These are phyloP conservation scores for Mycotypha africana DNA, from an alignment of 371 early-diverging fungal genomes.

Conservation along the genomic window DNA sequence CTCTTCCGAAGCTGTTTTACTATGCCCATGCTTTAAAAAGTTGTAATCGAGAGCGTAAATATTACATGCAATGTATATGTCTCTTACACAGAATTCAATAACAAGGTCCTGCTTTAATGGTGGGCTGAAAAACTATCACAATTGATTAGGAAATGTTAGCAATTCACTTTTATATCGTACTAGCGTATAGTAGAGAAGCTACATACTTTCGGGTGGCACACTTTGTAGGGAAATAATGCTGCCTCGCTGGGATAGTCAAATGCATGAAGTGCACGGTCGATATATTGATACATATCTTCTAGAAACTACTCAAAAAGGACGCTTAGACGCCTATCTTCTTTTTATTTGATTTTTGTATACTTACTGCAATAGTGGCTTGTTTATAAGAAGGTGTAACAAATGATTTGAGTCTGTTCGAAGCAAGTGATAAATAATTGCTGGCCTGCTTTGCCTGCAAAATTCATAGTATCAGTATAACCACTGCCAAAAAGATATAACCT, in stretches of 20 bases:
- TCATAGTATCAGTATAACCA: not conserved
- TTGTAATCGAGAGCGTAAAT: conserved; percentile 28
- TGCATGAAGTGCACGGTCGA: conserved; percentile 32
- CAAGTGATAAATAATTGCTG: conserved; percentile 28
- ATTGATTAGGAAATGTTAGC: not conserved
- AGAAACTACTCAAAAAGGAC: conserved; percentile 18
- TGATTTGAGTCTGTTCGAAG: conserved; percentile 15
- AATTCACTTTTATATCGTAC: not conserved
- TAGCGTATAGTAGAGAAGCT: too few species aligned
- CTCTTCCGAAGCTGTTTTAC: conserved; percentile 3
- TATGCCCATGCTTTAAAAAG: conserved; percentile 10
- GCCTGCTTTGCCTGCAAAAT: conserved; percentile 31
- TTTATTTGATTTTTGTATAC: not conserved
- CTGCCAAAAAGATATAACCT: not conserved
- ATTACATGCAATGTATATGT: conserved; percentile 33
- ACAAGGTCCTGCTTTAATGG: conserved; percentile 37
- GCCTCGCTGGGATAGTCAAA: conserved; percentile 39
- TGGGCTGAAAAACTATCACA: conserved; percentile 30
- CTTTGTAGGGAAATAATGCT: conserved; percentile 38
- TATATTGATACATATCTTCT: conserved; percentile 27
- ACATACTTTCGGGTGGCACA: conserved; percentile 49
- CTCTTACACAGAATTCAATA: conserved; percentile 38
- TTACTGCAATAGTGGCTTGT: conserved; percentile 28
- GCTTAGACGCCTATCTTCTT: not conserved
- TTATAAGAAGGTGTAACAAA: conserved; percentile 15